A percentile compares a stretch with the other conserved stretches of the same genome.
Evolutionary conservation across 1,284 basidiomycete species (phyloP).

Genomic region (Inonotus obliquus): DNA sequence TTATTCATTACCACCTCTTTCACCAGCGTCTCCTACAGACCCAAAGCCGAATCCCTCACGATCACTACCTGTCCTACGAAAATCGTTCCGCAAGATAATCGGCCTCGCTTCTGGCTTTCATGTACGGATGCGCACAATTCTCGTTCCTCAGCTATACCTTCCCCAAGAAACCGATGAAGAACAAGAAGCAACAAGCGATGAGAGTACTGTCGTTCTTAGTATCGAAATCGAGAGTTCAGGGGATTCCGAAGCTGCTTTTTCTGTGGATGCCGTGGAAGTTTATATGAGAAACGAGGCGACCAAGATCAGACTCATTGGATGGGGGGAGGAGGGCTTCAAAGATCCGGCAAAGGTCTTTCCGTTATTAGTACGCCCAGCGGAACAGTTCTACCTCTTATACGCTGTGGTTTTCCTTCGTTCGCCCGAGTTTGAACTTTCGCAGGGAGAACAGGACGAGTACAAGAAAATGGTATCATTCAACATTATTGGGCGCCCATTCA

Average conservation of each 20-base stretch:
- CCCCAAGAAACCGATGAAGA: constrained; percentile 34
- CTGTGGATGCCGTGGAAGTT: constrained; percentile 69
- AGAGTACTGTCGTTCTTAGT: constrained; percentile 79
- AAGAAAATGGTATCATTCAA: constrained; percentile 75
- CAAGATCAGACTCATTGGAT: constrained; percentile 62
- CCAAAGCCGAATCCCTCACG: constrained; percentile 39
- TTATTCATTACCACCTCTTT: constrained; percentile 54
- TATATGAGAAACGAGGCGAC: constrained; percentile 73
- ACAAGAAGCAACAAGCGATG: constrained; percentile 67
- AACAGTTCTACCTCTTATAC: constrained; percentile 86
- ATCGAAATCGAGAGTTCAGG: constrained; percentile 80
- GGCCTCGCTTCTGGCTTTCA: constrained; percentile 75
- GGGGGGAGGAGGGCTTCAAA: constrained; percentile 47
- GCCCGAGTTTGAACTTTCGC: constrained; percentile 35
- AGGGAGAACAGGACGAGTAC: constrained; percentile 37
- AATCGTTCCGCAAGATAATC: constrained; percentile 79
- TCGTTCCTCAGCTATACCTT: constrained; percentile 74
- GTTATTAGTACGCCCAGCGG: constrained; percentile 56
- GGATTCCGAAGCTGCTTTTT: constrained; percentile 60
- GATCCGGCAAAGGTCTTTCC: constrained; percentile 59
- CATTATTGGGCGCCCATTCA: constrained; percentile 66
- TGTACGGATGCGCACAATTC: constrained; percentile 85
- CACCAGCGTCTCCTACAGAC: constrained; percentile 36
- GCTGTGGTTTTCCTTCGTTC: constrained; percentile 70
- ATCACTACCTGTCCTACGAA: constrained; percentile 64